A percentile compares a stretch with the other conserved stretches of the same genome.
Conservation (phyloP, 2,329 filamentous ascomycete genomes). For the Paracoccidioides lutzii region DNA sequence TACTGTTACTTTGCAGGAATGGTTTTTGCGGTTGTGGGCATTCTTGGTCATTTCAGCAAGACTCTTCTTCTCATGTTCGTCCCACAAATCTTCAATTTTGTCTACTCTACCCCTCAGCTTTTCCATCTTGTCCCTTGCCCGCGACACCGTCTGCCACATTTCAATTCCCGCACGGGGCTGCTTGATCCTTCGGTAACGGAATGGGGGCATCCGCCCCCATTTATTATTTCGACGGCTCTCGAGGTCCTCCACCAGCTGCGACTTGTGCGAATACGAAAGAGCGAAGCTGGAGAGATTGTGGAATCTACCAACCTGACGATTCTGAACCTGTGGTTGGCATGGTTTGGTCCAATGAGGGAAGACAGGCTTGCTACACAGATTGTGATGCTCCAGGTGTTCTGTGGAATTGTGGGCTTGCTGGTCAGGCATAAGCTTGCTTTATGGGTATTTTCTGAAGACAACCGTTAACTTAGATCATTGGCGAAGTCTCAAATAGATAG, state of each 20-base stretch:
- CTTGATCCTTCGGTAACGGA: slow-evolving; percentile 76
- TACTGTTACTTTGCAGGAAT: slow-evolving; percentile 99
- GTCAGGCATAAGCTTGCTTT: slow-evolving; percentile 75
- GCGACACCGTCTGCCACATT: slow-evolving; percentile 76
- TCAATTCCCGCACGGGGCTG: slow-evolving; percentile 72
- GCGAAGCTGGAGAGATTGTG: slow-evolving; percentile 56
- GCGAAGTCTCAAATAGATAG: slow-evolving; percentile 5
- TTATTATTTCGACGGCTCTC: slow-evolving; percentile 49
- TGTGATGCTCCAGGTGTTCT: slow-evolving; percentile 59
- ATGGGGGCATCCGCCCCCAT: slow-evolving; percentile 59
- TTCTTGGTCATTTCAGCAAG: slow-evolving; percentile 95
- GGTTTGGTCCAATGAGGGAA: slow-evolving; percentile 83
- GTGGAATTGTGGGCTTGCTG: slow-evolving; percentile 73
- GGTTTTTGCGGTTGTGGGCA: slow-evolving; percentile 95
- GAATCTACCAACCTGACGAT: slow-evolving; percentile 86
- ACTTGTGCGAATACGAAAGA: slow-evolving; percentile 54
- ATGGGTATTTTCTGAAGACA: slow-evolving; percentile 83
- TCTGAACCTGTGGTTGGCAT: slow-evolving; percentile 90
- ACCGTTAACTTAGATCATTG: slow-evolving; percentile 32
- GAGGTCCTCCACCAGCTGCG: slow-evolving; percentile 55
- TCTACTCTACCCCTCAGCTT: slow-evolving; percentile 84
- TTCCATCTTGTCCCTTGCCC: slow-evolving; percentile 86
- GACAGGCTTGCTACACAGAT: slow-evolving; percentile 70
- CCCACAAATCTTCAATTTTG: slow-evolving; percentile 91
- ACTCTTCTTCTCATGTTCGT: slow-evolving; percentile 81